Conservation (phyloP, 1,139 yeast species). For the Candida neerlandica region DNA sequence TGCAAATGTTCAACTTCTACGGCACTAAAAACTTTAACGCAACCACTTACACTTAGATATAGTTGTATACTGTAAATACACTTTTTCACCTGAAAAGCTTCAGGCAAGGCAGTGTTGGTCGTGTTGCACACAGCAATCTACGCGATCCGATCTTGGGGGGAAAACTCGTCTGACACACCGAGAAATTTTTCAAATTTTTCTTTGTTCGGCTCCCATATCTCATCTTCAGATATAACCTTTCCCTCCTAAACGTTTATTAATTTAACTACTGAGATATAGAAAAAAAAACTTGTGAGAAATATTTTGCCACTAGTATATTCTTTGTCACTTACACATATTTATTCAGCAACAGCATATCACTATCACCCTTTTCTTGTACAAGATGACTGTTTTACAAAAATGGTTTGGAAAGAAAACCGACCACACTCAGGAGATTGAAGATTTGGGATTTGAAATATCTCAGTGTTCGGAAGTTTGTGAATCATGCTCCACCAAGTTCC, state of each 20-base stretch:
- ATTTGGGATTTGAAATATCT: conserved; percentile 45
- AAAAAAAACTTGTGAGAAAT: no score
- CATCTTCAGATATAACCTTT: neutral
- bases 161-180: neutral
- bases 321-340: neutral
- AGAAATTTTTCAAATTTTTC: neutral
- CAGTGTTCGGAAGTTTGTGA: conserved; percentile 53
- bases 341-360: neutral
- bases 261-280: no score
- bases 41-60: no score
- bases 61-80: no score
- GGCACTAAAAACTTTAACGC: no score
- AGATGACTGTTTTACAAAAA: conserved; percentile 14
- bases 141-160: neutral
- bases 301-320: neutral
- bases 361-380: neutral
- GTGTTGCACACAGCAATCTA: neutral
- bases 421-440: conserved; percentile 23
- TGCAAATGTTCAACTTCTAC: no score
- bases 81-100: no score
- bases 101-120: no score
- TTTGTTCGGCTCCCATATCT: neutral
- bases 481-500: conserved; percentile 54
- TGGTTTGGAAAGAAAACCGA: conserved; percentile 10
- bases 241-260: neutral